Conservation (phyloP, 352 stramenopile genomes). For the Globisporangium spinosum region DNA sequence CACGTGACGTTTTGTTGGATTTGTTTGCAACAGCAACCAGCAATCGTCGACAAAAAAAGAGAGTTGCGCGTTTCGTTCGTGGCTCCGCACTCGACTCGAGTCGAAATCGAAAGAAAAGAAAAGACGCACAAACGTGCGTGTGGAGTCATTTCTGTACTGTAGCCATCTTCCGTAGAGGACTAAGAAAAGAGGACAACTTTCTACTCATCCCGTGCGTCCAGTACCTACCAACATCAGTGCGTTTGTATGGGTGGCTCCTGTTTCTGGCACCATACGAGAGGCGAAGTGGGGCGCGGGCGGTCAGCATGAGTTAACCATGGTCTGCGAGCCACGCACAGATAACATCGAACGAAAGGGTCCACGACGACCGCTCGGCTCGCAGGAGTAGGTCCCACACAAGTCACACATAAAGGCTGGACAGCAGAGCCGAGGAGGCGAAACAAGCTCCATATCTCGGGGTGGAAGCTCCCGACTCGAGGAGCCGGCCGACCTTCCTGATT, state of each 20-base stretch:
- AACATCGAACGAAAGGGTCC: background rate
- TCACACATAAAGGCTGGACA: conserved; percentile 8
- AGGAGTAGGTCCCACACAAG: conserved; percentile 9
- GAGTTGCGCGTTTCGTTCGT: background rate
- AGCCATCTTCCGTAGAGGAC: background rate
- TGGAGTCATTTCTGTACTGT: conserved; percentile 12
- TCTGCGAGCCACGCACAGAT: background rate
- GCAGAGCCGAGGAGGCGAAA: too few relatives aligned
- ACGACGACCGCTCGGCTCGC: background rate
- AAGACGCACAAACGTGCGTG: background rate
- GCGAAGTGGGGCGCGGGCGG: background rate
- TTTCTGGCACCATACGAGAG: conserved; percentile 6
- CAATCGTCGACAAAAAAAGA: conserved; percentile 5
- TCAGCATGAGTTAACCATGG: background rate
- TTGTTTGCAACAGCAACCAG: background rate
- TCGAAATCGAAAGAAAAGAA: conserved; percentile 5
- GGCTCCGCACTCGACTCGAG: background rate
- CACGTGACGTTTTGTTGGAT: background rate
- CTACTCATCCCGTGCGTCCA: conserved; percentile 1
- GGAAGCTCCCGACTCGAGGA: background rate
- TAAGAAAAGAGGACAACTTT: conserved; percentile 1
- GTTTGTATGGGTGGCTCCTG: conserved; percentile 1
- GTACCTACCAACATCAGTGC: conserved; percentile 11
- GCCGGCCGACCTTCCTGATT: background rate
- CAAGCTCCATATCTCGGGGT: background rate